A percentile compares a stretch with the other conserved stretches of the same genome.
These are phyloP conservation scores for Mycena indigotica DNA, from an alignment of 768 basidiomycete genomes.

Conservation along the genomic window DNA sequence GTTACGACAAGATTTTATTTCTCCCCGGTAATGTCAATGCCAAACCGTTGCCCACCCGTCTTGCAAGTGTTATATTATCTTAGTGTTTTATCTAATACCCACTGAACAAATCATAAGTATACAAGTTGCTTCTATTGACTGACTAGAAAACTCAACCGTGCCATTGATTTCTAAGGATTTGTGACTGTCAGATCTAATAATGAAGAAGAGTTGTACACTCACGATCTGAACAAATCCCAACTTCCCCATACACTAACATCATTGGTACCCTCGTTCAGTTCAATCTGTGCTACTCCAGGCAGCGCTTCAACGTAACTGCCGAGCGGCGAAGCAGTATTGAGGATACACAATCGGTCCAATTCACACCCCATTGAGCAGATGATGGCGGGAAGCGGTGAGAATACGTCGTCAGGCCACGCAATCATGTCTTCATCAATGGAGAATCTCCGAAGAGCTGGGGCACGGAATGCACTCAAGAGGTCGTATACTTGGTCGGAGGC, in stretches of 20 bases:
- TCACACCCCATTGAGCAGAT: not conserved
- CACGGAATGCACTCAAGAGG: not conserved
- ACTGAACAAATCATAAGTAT: no score
- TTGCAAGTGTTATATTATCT: not conserved
- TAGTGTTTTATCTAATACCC: no score
- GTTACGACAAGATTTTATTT: no score
- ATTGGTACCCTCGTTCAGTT: not conserved
- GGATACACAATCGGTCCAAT: not conserved
- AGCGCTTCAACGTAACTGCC: no score
- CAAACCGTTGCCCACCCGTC: conserved; percentile 3
- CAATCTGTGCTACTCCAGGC: not conserved
- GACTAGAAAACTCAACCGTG: no score
- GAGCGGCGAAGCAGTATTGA: no score
- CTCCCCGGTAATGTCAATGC: conserved; percentile 7
- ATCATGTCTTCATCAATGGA: not conserved
- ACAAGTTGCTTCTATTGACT: no score
- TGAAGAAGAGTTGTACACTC: no score
- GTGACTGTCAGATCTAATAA: no score
- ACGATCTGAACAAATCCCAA: not conserved
- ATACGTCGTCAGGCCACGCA: not conserved
- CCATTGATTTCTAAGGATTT: no score
- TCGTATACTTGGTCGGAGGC: not conserved
- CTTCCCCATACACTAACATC: not conserved
- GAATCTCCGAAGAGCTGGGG: not conserved
- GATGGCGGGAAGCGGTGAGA: not conserved